Evolutionary conservation across 257 asterid species (phyloP).

Genomic region (Coffea eugenioides): DNA sequence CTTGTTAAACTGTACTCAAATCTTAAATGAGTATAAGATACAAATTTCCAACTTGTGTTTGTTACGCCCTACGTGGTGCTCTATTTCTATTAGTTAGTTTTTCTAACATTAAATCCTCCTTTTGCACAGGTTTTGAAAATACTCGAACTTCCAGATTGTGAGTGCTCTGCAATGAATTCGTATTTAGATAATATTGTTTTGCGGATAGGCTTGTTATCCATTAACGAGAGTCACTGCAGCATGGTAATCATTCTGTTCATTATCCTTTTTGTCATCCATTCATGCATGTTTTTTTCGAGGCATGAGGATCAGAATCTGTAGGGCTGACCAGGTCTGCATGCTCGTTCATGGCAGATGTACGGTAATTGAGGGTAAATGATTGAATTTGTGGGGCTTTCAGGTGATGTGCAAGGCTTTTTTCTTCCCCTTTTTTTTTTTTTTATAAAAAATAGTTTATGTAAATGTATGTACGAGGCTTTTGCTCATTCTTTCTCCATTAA

Average conservation of each 20-base stretch:
- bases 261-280: not conserved
- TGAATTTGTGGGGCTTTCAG: not conserved
- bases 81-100: not conserved
- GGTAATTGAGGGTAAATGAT: not conserved
- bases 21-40: not conserved
- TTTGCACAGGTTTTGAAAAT: slow-evolving; percentile 11
- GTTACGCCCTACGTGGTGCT: not conserved
- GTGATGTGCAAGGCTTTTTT: not conserved
- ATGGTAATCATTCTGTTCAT: slow-evolving; percentile 4
- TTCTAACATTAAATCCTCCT: not conserved
- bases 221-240: not conserved
- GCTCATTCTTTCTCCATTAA: not conserved
- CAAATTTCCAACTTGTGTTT: not conserved
- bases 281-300: slow-evolving; percentile 14
- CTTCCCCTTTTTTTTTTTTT: no score
- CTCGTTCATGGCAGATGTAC: not conserved
- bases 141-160: not conserved
- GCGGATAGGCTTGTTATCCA: not conserved
- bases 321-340: not conserved
- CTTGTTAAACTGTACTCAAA: not conserved
- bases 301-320: slow-evolving; percentile 10
- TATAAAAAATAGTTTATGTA: no score
- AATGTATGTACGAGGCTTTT: no score
- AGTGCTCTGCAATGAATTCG: not conserved
- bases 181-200: not conserved